Evolutionary conservation across 805 yeast species (phyloP).

Genomic region (Saccharomycopsis synnaedendra): DNA sequence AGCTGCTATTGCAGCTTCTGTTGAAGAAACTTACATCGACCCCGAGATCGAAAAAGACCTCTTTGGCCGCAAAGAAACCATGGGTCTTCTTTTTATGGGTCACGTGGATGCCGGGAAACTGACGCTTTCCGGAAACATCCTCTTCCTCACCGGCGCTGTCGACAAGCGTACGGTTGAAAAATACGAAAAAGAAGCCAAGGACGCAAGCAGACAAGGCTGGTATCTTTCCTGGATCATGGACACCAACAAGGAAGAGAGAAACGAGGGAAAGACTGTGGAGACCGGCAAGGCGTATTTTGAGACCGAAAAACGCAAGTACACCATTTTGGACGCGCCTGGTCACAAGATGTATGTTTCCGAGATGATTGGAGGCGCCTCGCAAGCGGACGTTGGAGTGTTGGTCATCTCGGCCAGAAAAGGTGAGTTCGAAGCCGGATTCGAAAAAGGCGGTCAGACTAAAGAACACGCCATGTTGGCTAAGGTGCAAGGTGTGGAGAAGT

Average conservation of each 20-base stretch:
- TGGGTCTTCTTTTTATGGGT: conserved; percentile 97
- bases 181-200: conserved; percentile 97
- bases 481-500: conserved; percentile 94
- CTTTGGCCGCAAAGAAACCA: conserved; percentile 96
- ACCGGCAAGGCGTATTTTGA: conserved; percentile 97
- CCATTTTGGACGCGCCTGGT: conserved; percentile 98
- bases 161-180: conserved; percentile 98
- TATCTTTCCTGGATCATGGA: conserved; percentile 99
- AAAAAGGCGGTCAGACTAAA: conserved; percentile 97
- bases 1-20: conserved; percentile 15
- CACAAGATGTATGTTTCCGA: conserved; percentile 98
- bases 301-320: conserved; percentile 95
- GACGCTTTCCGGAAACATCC: conserved; percentile 97
- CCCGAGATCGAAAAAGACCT: conserved; percentile 81
- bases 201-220: conserved; percentile 99
- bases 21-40: conserved; percentile 61
- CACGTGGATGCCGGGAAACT: conserved; percentile 99
- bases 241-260: conserved; percentile 97
- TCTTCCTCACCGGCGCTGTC: conserved; percentile 90
- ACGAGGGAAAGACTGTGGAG: conserved; percentile 97
- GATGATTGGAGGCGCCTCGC: conserved; percentile 99
- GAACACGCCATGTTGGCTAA: conserved; percentile 96
- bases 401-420: conserved; percentile 98
- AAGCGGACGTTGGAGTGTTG: conserved; percentile 96
- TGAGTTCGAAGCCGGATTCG: conserved; percentile 98